A percentile compares a stretch with the other conserved stretches of the same genome.
Evolutionary conservation across 73 alveolate genomes (phyloP).

Genomic region (Vitrella brassicaformis): DNA sequence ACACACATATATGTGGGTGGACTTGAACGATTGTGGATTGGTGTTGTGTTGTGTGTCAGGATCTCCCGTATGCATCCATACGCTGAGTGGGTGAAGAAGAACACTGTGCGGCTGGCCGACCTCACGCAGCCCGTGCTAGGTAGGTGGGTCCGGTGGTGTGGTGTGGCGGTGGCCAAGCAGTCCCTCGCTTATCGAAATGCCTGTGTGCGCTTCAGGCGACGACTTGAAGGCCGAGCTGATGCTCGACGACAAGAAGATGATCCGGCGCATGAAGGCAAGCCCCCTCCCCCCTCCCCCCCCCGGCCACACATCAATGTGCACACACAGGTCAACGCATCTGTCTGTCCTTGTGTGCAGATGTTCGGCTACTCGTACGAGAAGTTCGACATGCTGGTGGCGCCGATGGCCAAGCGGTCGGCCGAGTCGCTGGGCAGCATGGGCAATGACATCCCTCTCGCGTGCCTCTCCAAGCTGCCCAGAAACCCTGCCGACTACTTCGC

Average conservation of each 20-base stretch:
- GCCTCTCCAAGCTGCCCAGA: conserved; percentile 24
- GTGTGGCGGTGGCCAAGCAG: too few relatives aligned
- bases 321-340: too few relatives aligned
- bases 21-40: too few relatives aligned
- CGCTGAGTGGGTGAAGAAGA: neutral
- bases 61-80: too few relatives aligned
- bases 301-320: too few relatives aligned
- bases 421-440: conserved; percentile 36
- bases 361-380: neutral
- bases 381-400: conserved; percentile 22
- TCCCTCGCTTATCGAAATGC: too few relatives aligned
- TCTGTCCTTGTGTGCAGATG: too few relatives aligned
- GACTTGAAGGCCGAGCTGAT: neutral
- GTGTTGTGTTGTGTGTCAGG: too few relatives aligned
- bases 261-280: neutral
- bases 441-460: neutral
- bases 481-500: conserved; percentile 32
- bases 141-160: too few relatives aligned
- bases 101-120: neutral
- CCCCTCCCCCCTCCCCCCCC: too few relatives aligned
- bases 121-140: neutral
- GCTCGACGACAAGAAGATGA: neutral
- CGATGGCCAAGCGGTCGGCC: conserved; percentile 19
- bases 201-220: too few relatives aligned
- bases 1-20: too few relatives aligned